phyloP scores from a whole-genome alignment of 176 grass and related monocot species.

The Aechmea fasciata region DNA sequence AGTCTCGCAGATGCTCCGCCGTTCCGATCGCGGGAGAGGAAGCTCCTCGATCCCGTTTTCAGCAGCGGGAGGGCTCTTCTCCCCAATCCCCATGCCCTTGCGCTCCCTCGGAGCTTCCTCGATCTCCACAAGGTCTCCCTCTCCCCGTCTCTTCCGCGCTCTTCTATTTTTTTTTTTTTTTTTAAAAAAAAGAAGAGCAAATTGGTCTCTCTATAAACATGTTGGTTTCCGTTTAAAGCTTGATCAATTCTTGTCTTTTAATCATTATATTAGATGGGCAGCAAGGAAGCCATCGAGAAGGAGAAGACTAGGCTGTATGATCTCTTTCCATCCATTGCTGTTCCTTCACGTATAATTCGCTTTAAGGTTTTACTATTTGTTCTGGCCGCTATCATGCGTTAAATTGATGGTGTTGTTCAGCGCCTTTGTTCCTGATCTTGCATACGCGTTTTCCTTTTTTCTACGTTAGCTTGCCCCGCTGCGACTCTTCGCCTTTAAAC shows the following conservation, averaged over 20 bases:
- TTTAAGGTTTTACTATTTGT: not conserved
- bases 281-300: constrained; percentile 50
- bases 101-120: not conserved
- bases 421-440: too few species aligned
- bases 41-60: not conserved
- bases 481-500: not conserved
- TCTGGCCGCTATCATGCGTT: not conserved
- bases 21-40: not conserved
- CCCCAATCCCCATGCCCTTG: constrained; percentile 2
- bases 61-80: not conserved
- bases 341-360: too few species aligned
- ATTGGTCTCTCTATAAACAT: not conserved
- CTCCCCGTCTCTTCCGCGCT: not conserved
- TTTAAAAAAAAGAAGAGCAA: too few species aligned
- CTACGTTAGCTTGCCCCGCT: not conserved
- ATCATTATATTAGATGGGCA: constrained; percentile 12
- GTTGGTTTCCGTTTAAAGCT: constrained; percentile 7
- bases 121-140: constrained; percentile 19
- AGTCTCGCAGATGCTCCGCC: constrained; percentile 4
- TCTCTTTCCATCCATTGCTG: constrained; percentile 7
- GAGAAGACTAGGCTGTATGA: constrained; percentile 72
- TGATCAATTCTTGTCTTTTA: constrained; percentile 3
- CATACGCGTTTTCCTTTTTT: not conserved
- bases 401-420: not conserved
- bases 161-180: too few species aligned